Evolutionary conservation across 495 filamentous ascomycete species (phyloP).

Genomic region (Neurospora pannonica): DNA sequence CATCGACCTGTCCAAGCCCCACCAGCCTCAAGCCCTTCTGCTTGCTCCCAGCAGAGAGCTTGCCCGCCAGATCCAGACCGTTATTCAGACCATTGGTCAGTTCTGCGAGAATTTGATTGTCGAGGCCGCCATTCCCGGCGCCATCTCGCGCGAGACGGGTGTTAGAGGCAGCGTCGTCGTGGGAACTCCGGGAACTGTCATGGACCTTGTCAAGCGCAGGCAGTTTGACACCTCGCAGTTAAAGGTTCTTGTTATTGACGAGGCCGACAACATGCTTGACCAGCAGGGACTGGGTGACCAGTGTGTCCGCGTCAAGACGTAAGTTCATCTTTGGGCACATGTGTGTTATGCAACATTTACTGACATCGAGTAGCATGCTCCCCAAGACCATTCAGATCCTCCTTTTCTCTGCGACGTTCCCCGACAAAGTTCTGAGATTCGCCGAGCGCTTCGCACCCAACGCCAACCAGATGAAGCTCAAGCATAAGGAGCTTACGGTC

Average conservation of each 20-base stretch:
- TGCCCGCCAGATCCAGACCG: slow-evolving; percentile 85
- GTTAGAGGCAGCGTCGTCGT: slow-evolving; percentile 71
- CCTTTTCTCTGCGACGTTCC: slow-evolving; percentile 95
- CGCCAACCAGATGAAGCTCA: slow-evolving; percentile 80
- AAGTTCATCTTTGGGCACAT: slow-evolving; percentile 22
- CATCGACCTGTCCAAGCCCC: slow-evolving; percentile 57
- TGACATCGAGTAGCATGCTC: slow-evolving; percentile 46
- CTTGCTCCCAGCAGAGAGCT: slow-evolving; percentile 91
- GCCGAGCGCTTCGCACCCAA: slow-evolving; percentile 71
- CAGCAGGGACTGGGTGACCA: slow-evolving; percentile 92
- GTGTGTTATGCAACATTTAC: background rate
- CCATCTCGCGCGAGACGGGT: slow-evolving; percentile 48
- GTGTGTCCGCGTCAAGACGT: slow-evolving; percentile 81
- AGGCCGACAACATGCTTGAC: slow-evolving; percentile 94
- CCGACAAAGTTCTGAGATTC: slow-evolving; percentile 69
- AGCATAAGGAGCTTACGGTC: slow-evolving; percentile 85
- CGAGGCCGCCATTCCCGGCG: slow-evolving; percentile 70
- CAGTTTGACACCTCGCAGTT: slow-evolving; percentile 55
- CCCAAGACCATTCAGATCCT: slow-evolving; percentile 69
- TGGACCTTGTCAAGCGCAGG: slow-evolving; percentile 69
- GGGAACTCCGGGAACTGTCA: slow-evolving; percentile 88
- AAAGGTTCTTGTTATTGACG: slow-evolving; percentile 77
- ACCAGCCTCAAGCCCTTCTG: slow-evolving; percentile 73
- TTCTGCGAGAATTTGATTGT: slow-evolving; percentile 65
- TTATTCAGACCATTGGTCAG: slow-evolving; percentile 69